phyloP scores from a whole-genome alignment of 208 protist species.

The Balamuthia mandrillaris region DNA sequence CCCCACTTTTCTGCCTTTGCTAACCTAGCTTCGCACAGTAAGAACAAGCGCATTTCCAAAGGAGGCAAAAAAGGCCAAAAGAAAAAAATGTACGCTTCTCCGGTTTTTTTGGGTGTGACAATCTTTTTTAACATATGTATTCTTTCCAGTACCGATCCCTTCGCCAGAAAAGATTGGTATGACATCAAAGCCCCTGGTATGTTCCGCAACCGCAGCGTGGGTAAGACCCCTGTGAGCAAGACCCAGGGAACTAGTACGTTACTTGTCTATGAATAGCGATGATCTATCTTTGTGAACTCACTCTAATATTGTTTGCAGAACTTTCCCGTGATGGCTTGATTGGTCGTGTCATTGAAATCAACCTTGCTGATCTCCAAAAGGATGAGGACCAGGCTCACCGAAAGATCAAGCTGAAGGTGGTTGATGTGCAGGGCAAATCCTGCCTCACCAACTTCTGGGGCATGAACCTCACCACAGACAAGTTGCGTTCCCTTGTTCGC shows the following conservation, averaged over 20 bases:
- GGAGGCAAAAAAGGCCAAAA: constrained; percentile 85
- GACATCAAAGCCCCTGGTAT: constrained; percentile 93
- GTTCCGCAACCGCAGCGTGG: constrained; percentile 89
- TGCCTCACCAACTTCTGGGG: constrained; percentile 98
- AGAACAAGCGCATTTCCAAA: constrained; percentile 77
- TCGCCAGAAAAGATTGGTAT: constrained; percentile 99
- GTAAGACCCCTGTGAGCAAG: constrained; percentile 96
- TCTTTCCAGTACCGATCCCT: constrained; percentile 84
- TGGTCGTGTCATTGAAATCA: constrained; percentile 95
- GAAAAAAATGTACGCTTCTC: constrained; percentile 57
- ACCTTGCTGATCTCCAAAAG: constrained; percentile 92
- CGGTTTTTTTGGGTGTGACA: neutral
- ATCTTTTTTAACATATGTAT: neutral
- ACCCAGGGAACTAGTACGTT: constrained; percentile 85
- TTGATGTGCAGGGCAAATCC: constrained; percentile 94
- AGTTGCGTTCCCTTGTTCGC: constrained; percentile 90
- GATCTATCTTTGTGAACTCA: neutral
- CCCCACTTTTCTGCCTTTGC: too few relatives aligned
- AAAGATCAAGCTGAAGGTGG: constrained; percentile 93
- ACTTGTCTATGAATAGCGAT: neutral
- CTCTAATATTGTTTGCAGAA: constrained; percentile 34
- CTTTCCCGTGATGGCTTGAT: constrained; percentile 92
- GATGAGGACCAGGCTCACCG: constrained; percentile 88
- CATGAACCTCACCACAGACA: constrained; percentile 97
- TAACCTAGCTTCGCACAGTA: too few relatives aligned